Percentiles rank a stretch among this genome's conserved stretches.
Evolutionary conservation across 371 early-diverging fungal species (phyloP).

Genomic region (Blakeslea trispora): DNA sequence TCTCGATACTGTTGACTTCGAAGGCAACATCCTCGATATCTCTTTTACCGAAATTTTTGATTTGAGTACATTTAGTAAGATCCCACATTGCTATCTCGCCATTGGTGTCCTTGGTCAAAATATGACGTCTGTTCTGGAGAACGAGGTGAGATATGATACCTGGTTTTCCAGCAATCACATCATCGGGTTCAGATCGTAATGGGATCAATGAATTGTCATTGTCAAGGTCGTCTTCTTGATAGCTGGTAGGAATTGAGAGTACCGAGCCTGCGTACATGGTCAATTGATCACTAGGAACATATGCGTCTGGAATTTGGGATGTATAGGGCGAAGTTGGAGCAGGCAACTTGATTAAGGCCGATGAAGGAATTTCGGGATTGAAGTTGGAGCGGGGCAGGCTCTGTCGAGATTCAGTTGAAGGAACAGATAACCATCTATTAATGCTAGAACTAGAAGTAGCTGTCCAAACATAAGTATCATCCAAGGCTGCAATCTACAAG

Average conservation of each 20-base stretch:
- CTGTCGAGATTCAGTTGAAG: slow-evolving; percentile 47
- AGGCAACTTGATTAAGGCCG: slow-evolving; percentile 47
- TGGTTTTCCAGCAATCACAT: slow-evolving; percentile 44
- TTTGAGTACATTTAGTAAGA: slow-evolving; percentile 68
- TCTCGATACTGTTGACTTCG: slow-evolving; percentile 71
- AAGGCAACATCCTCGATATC: slow-evolving; percentile 63
- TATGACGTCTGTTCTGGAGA: slow-evolving; percentile 84
- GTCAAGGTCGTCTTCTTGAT: slow-evolving; percentile 46
- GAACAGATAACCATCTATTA: slow-evolving; percentile 81
- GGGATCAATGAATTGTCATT: slow-evolving; percentile 44
- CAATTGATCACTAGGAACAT: slow-evolving; percentile 37
- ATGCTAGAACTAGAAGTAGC: slow-evolving; percentile 82
- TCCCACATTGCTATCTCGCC: slow-evolving; percentile 91
- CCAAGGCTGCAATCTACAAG: slow-evolving; percentile 67
- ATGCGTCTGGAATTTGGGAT: slow-evolving; percentile 34
- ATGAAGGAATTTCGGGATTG: slow-evolving; percentile 45
- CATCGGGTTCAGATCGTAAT: slow-evolving; percentile 40
- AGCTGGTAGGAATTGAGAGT: slow-evolving; percentile 54
- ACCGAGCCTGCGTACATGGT: slow-evolving; percentile 53
- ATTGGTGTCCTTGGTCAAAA: slow-evolving; percentile 82
- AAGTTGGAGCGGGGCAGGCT: slow-evolving; percentile 48
- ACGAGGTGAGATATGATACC: slow-evolving; percentile 70
- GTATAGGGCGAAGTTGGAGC: slow-evolving; percentile 35
- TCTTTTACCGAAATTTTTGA: slow-evolving; percentile 61
- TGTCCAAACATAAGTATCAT: slow-evolving; percentile 90